Evolutionary conservation across 1,139 yeast genomes (phyloP).

Genomic region (Debaryomyces subglobosus): DNA sequence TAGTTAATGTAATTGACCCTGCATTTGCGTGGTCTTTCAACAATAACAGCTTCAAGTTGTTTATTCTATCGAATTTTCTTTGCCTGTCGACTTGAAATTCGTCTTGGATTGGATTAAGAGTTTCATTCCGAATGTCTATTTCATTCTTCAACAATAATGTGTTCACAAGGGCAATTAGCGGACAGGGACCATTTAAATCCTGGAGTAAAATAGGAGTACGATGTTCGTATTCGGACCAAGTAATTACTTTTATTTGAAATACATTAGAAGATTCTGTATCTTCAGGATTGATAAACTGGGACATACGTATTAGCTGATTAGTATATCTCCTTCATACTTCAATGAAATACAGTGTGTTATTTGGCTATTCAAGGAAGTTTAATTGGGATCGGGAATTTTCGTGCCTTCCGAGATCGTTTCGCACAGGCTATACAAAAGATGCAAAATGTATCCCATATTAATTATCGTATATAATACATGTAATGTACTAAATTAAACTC

Average conservation of each 20-base stretch:
- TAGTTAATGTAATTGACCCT: constrained; percentile 30
- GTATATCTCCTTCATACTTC: neutral
- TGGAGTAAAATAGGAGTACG: constrained; percentile 71
- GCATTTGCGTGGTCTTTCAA: constrained; percentile 18
- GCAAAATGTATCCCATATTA: neutral
- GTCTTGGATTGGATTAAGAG: constrained; percentile 13
- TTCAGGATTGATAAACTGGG: neutral
- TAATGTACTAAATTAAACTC: neutral
- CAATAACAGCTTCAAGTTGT: constrained; percentile 30
- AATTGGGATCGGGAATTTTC: neutral
- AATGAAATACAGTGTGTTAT: neutral
- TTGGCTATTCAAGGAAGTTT: neutral
- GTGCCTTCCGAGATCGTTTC: neutral
- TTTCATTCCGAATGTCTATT: constrained; percentile 19
- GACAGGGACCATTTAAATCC: constrained; percentile 87
- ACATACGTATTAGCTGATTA: neutral
- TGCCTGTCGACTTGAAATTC: constrained; percentile 7
- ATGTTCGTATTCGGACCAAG: constrained; percentile 38
- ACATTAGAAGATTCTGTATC: neutral
- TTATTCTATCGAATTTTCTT: constrained; percentile 16
- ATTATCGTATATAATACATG: neutral
- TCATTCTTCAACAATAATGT: constrained; percentile 58
- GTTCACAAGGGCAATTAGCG: constrained; percentile 79
- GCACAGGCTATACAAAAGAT: neutral
- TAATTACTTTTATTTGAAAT: constrained; percentile 27